Evolutionary conservation across 352 stramenopile genomes (phyloP).

Genomic region (Blastocystis sp.): DNA sequence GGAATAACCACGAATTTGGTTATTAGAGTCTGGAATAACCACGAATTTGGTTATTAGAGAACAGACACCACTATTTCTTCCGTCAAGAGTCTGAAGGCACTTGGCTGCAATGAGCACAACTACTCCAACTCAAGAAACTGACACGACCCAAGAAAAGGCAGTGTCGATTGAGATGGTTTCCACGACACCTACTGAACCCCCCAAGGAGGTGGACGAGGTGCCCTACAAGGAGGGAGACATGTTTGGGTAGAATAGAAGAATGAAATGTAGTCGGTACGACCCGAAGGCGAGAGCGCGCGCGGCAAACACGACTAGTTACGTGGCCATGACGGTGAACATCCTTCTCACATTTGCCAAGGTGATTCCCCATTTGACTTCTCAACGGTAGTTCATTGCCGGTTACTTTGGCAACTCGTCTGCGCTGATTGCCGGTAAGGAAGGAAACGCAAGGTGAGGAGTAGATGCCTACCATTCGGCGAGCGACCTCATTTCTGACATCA

Average conservation of each 20-base stretch:
- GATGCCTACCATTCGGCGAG: slow-evolving; percentile 75
- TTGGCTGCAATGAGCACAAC: too few species aligned
- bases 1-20: too few species aligned
- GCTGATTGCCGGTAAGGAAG: background rate
- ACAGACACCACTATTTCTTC: too few species aligned
- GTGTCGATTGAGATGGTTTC: background rate
- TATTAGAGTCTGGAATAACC: too few species aligned
- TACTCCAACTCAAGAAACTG: too few species aligned
- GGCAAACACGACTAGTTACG: slow-evolving; percentile 42
- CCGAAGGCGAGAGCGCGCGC: background rate
- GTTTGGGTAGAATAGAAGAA: background rate
- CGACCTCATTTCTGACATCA: slow-evolving; percentile 74
- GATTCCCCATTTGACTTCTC: background rate
- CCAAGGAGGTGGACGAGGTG: background rate
- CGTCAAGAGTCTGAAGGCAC: too few species aligned
- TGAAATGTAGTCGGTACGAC: slow-evolving; percentile 24
- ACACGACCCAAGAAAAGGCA: too few species aligned
- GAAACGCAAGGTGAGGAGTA: background rate
- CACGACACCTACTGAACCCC: too few species aligned
- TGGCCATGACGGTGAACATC: slow-evolving; percentile 22
- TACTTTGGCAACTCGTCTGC: slow-evolving; percentile 31
- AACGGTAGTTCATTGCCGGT: slow-evolving; percentile 35
- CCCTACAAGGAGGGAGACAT: background rate
- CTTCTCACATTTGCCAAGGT: slow-evolving; percentile 16
- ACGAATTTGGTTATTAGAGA: too few species aligned